Evolutionary conservation across 495 filamentous ascomycete genomes (phyloP), one percentile per base, ranked within the genome.

Genomic region (Stereocaulon alpinum): DNA sequence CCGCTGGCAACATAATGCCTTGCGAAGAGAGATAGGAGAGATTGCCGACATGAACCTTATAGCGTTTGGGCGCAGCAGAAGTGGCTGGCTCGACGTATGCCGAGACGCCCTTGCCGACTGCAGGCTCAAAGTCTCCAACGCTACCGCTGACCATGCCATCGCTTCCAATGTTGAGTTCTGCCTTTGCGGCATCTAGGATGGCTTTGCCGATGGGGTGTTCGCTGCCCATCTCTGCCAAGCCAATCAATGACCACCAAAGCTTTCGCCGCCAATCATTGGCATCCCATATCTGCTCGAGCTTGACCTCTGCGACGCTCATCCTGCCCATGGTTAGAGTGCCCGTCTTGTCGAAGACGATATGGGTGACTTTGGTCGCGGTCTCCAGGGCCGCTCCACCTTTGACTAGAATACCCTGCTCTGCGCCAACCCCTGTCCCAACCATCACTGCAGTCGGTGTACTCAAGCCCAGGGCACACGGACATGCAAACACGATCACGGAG

Each of bases 281-380:
- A 32, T 80, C 73, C 91, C 91, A 97, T 0, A 78, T 74, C 24
- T 81, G 72, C 40, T 82, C 80, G 53, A 89, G 76, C 41, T 81
- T 81, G 20, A 77, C 73, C 59, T 86, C 81, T 24, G 88, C 83
- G 29, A 97, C 91, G 60, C 79, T 90, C 93, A 99, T 97, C 69
- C 88, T 90, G 0, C 93, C 93, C 57, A 90, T 83, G 0, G 93
- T 99, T 63, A 99, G 76, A 2, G 93, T 99, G 30, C 93, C 93
- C 4, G 93, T 99, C 77, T 99, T 99, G 74, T 99, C 93, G n/a
- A 97, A 83, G n/a, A 99, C 91, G 44, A 97, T 81, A 58, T 95
- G 86, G 17, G 83, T 92, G 66, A 99, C 80, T 67, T 89, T 92
- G 4, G 92, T 99, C 0, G 91, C 88, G 3, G 83, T 91, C 72